These are phyloP conservation scores for Microstegium vimineum DNA, from an alignment of 176 grass and related monocot species.

Conservation along the genomic window DNA sequence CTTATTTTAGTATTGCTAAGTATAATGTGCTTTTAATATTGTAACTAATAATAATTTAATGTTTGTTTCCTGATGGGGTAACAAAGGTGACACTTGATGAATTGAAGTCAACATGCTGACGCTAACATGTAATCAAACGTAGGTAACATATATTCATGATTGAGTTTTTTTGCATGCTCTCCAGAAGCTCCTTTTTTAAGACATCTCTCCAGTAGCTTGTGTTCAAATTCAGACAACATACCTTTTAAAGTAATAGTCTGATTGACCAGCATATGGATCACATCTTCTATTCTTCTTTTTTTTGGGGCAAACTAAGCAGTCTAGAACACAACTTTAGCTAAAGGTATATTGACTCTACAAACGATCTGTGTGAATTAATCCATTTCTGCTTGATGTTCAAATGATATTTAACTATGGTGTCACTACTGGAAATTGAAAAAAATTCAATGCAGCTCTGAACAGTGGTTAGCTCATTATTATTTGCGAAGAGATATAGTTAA, in stretches of 20 bases:
- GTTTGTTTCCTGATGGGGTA: conserved; percentile 26
- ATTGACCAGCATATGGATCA: conserved; percentile 13
- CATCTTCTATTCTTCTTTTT: conserved; percentile 12
- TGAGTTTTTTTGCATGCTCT: conserved; percentile 23
- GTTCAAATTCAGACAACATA: neutral
- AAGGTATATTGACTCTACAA: neutral
- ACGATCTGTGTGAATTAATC: conserved; percentile 11
- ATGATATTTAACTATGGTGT: conserved; percentile 3
- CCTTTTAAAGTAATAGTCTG: neutral
- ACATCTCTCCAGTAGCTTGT: neutral
- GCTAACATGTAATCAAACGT: conserved; percentile 13
- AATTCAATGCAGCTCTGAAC: neutral
- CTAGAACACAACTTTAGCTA: neutral
- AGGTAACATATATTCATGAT: conserved; percentile 26
- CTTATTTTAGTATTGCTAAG: conserved; percentile 19
- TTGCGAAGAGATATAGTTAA: neutral
- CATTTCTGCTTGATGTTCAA: neutral
- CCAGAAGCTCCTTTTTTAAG: neutral
- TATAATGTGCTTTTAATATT: neutral
- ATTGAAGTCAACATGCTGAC: conserved; percentile 27
- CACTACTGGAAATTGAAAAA: neutral
- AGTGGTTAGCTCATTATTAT: neutral
- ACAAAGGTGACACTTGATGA: conserved; percentile 22
- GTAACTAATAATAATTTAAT: conserved; percentile 32
- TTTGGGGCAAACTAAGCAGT: neutral